Evolutionary conservation across 371 early-diverging fungal species (phyloP).

Genomic region (Syncephalastrum monosporum): DNA sequence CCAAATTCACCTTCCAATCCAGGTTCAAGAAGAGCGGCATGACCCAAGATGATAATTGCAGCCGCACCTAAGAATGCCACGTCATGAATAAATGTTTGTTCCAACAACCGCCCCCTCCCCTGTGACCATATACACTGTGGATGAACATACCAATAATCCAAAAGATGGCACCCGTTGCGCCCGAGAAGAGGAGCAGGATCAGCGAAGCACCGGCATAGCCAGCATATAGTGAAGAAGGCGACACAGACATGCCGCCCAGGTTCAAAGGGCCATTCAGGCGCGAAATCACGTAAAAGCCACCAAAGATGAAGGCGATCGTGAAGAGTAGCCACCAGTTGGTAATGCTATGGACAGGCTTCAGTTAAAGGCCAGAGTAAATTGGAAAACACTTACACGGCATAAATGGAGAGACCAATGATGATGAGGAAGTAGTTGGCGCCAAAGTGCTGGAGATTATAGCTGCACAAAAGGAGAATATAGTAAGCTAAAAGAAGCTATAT

Average conservation of each 20-base stretch:
- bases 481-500: not conserved
- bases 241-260: conserved; percentile 42
- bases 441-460: conserved; percentile 64
- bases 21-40: conserved; percentile 65
- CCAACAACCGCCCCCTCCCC: too few relatives aligned
- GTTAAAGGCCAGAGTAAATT: not conserved
- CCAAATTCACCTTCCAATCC: conserved; percentile 65
- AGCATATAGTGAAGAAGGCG: conserved; percentile 53
- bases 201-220: conserved; percentile 49
- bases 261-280: conserved; percentile 51
- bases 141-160: conserved; percentile 63
- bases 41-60: conserved; percentile 58
- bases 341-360: conserved; percentile 30
- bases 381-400: conserved; percentile 58
- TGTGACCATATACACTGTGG: too few relatives aligned
- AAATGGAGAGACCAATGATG: conserved; percentile 54
- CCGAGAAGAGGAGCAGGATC: conserved; percentile 59
- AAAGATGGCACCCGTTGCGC: conserved; percentile 62
- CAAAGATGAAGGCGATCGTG: conserved; percentile 54
- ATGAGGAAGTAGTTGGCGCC: conserved; percentile 68
- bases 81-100: not conserved
- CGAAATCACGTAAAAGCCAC: conserved; percentile 56
- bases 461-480: conserved; percentile 13
- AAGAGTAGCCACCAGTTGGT: conserved; percentile 59
- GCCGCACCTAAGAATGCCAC: conserved; percentile 48